Evolutionary conservation across 1,139 yeast genomes (phyloP).

Genomic region (Zygoascus hellenicus): DNA sequence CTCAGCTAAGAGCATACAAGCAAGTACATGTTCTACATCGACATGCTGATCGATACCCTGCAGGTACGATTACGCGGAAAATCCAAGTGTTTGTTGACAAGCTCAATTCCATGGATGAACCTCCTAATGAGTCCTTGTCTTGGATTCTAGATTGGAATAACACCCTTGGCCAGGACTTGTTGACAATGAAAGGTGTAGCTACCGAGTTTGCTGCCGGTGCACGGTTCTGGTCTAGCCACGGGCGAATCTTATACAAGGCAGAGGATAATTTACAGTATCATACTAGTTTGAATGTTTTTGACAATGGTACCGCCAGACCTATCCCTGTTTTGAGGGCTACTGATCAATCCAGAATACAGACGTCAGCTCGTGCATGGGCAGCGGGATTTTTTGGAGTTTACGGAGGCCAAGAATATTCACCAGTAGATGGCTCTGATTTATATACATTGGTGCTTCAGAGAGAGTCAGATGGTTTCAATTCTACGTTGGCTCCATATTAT

Average conservation of each 20-base stretch:
- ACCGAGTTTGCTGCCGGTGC: conserved; percentile 37
- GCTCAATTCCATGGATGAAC: conserved; percentile 27
- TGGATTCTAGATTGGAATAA: conserved; percentile 37
- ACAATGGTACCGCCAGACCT: conserved; percentile 32
- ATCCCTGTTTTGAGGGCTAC: conserved; percentile 37
- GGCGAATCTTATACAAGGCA: conserved; percentile 33
- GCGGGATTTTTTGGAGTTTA: conserved; percentile 41
- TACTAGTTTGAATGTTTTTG: conserved; percentile 27
- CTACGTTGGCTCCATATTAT: conserved; percentile 39
- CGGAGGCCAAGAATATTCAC: conserved; percentile 31
- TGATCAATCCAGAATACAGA: conserved; percentile 36
- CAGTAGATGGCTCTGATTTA: conserved; percentile 26
- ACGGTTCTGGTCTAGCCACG: conserved; percentile 39
- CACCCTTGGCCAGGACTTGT: conserved; percentile 32
- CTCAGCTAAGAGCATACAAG: conserved; percentile 15
- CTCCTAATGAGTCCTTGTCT: conserved; percentile 22
- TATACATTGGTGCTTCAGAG: conserved; percentile 33
- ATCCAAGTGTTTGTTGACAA: conserved; percentile 30
- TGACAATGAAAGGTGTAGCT: conserved; percentile 37
- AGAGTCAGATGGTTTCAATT: conserved; percentile 36
- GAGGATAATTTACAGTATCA: conserved; percentile 25
- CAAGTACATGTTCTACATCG: conserved; percentile 41
- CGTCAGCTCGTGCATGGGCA: conserved; percentile 41
- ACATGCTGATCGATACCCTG: conserved; percentile 40
- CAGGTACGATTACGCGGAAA: conserved; percentile 27